Conservation (phyloP, 768 basidiomycete species). For the Tricholoma sp. region DNA sequence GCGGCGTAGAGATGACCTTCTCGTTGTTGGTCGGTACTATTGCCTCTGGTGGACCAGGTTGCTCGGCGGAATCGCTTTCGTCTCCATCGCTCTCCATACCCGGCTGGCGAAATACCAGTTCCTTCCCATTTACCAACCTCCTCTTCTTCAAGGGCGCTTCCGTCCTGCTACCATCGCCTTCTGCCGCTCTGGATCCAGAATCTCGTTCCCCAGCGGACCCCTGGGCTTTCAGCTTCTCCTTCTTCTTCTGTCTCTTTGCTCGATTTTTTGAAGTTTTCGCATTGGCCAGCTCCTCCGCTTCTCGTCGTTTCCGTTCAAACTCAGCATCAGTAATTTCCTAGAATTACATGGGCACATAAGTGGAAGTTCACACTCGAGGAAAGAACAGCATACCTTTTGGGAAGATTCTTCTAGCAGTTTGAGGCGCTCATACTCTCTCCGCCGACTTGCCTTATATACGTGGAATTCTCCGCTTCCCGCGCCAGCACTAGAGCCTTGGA, state of each 20-base stretch:
- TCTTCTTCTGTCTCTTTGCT: conserved; percentile 91
- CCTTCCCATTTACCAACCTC: conserved; percentile 74
- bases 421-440: conserved; percentile 92
- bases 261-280: conserved; percentile 95
- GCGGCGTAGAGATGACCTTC: neutral
- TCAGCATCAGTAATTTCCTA: conserved; percentile 71
- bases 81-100: conserved; percentile 36
- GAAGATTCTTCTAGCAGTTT: conserved; percentile 84
- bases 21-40: neutral
- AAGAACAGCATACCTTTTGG: conserved; percentile 53
- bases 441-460: conserved; percentile 92
- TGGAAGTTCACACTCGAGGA: neutral
- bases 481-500: conserved; percentile 95
- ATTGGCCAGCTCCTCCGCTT: conserved; percentile 66
- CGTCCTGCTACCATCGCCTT: conserved; percentile 14
- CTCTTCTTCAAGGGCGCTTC: conserved; percentile 69
- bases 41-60: neutral
- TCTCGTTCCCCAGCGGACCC: conserved; percentile 21
- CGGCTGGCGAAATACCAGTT: conserved; percentile 48
- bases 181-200: neutral
- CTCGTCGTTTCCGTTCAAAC: conserved; percentile 70
- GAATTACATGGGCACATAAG: conserved; percentile 4
- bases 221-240: conserved; percentile 57
- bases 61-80: neutral
- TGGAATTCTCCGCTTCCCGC: conserved; percentile 98